Evolutionary conservation across 331 rosid species (phyloP).

Genomic region (Arachis monticola): DNA sequence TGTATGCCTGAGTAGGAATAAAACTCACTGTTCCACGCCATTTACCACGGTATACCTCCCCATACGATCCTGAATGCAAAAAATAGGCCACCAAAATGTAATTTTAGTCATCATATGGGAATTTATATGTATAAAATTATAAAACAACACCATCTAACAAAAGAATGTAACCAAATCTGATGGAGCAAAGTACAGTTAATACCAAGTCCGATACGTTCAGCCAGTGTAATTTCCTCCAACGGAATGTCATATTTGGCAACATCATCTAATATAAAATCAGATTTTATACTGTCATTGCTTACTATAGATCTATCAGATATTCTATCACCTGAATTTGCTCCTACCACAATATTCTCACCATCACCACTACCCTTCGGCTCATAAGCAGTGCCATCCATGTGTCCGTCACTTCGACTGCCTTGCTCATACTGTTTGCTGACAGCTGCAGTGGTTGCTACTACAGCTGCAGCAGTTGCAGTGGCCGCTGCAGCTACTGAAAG

Average conservation of each 20-base stretch:
- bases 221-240: constrained; percentile 88
- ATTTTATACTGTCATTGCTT: constrained; percentile 79
- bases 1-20: constrained; percentile 24
- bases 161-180: constrained; percentile 37
- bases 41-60: constrained; percentile 96
- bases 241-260: constrained; percentile 94
- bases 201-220: constrained; percentile 99
- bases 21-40: constrained; percentile 98
- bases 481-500: constrained; percentile 97
- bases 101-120: constrained; percentile 8
- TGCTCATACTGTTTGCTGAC: constrained; percentile 82
- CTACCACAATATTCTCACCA: constrained; percentile 51
- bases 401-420: constrained; percentile 70
- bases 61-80: constrained; percentile 82
- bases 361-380: constrained; percentile 70
- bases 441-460: constrained; percentile 94
- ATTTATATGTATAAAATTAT: constrained; percentile 26
- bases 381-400: constrained; percentile 54
- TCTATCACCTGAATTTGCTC: constrained; percentile 65
- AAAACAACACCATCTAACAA: constrained; percentile 15
- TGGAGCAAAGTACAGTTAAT: constrained; percentile 47
- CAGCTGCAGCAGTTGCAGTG: constrained; percentile 93
- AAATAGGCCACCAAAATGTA: constrained; percentile 36
- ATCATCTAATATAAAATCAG: constrained; percentile 75
- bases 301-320: constrained; percentile 71